Conservation (phyloP, 2,329 filamentous ascomycete species). For the Fusarium incarnatum region DNA sequence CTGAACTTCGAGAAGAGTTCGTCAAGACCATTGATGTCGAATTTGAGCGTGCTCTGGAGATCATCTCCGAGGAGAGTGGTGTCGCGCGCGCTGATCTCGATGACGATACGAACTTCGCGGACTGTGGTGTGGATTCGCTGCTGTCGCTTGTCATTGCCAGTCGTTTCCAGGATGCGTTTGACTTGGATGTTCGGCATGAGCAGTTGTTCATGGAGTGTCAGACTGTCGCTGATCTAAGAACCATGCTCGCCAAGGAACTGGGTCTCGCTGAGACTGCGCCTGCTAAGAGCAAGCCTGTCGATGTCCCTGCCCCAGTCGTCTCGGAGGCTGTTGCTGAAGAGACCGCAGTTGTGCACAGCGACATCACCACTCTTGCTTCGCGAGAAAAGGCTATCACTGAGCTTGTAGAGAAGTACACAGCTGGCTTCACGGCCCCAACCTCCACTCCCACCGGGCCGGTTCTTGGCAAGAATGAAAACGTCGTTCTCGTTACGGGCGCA, state of each 20-base stretch:
- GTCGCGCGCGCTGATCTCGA: conserved; percentile 65
- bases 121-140: conserved; percentile 71
- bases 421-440: conserved; percentile 1
- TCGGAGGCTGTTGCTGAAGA: background rate
- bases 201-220: conserved; percentile 35
- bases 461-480: background rate
- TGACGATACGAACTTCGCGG: conserved; percentile 67
- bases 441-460: background rate
- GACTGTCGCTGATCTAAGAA: conserved; percentile 17
- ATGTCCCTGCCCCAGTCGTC: background rate
- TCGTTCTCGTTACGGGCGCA: conserved; percentile 18
- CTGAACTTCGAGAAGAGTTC: conserved; percentile 17
- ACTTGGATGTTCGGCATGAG: conserved; percentile 20
- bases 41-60: conserved; percentile 33
- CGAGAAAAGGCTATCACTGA: conserved; percentile 13
- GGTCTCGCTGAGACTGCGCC: background rate
- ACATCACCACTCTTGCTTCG: background rate
- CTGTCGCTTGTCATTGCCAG: conserved; percentile 69
- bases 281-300: background rate
- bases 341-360: background rate
- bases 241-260: conserved; percentile 19
- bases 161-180: conserved; percentile 60
- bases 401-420: conserved; percentile 16
- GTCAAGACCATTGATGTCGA: conserved; percentile 7
- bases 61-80: conserved; percentile 63